Percentiles rank a stretch among this genome's conserved stretches.
Evolutionary conservation across 495 filamentous ascomycete genomes (phyloP).

Genomic region (Tuber indicum): DNA sequence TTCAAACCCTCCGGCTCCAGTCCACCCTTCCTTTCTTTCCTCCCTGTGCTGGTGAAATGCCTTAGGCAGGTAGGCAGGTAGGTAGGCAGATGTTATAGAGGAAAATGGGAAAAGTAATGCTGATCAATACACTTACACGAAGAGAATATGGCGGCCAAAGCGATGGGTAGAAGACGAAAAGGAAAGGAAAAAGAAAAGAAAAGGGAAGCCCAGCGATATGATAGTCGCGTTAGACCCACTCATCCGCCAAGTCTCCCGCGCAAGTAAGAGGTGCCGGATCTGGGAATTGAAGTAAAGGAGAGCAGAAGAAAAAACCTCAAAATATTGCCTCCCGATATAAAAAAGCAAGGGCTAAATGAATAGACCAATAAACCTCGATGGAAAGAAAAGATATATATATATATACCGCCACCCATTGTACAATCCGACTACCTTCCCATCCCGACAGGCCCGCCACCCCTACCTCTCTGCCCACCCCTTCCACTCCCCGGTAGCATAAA

Average conservation of each 20-base stretch:
- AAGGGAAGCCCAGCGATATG: not conserved
- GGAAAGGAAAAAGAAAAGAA: not conserved
- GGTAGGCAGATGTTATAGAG: not conserved
- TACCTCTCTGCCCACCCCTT: constrained; percentile 29
- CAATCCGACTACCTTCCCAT: constrained; percentile 26
- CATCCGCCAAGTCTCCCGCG: not conserved
- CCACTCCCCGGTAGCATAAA: constrained; percentile 54
- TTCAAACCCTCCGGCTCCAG: not conserved
- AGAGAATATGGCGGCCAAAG: not conserved
- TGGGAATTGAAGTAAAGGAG: not conserved
- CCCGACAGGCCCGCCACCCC: constrained; percentile 18
- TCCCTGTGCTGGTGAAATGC: not conserved
- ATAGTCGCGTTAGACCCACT: not conserved
- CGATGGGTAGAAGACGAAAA: not conserved
- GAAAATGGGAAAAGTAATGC: not conserved
- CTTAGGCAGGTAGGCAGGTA: not conserved
- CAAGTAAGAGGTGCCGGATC: not conserved
- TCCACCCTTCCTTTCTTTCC: not conserved
- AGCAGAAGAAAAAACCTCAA: not conserved
- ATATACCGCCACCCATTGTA: not conserved
- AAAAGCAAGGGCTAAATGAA: not conserved
- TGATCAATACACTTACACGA: not conserved
- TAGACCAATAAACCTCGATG: not conserved
- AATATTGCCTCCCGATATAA: not conserved
- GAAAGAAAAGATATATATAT: not conserved